Conservation (phyloP, 768 basidiomycete genomes). For the Russula olivacea region DNA sequence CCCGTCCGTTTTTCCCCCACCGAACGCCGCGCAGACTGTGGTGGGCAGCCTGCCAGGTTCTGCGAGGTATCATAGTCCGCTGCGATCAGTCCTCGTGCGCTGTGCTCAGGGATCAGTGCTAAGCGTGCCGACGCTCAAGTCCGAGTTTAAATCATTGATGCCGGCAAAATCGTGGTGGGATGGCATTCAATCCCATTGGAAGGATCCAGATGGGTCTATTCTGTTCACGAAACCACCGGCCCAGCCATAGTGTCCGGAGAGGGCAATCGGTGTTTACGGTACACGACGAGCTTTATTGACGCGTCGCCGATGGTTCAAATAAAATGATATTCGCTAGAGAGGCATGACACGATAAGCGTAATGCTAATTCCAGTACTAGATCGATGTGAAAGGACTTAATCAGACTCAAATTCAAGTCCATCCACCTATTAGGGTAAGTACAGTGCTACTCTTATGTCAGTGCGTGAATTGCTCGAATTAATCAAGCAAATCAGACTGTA, state of each 20-base stretch:
- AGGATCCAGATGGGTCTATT: slow-evolving; percentile 10
- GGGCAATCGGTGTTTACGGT: background rate
- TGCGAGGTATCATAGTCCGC: slow-evolving; percentile 39
- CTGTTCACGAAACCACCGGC: slow-evolving; percentile 2
- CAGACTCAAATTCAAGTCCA: background rate
- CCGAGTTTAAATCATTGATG: slow-evolving; percentile 52
- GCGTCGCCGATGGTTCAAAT: too few relatives aligned
- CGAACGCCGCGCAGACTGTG: slow-evolving; percentile 6
- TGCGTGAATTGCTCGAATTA: too few relatives aligned
- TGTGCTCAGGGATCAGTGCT: slow-evolving; percentile 52
- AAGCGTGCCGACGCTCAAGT: slow-evolving; percentile 51
- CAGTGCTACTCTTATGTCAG: background rate
- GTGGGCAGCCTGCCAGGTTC: slow-evolving; percentile 35
- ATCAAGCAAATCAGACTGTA: too few relatives aligned
- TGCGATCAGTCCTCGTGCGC: slow-evolving; percentile 43
- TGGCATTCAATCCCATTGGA: slow-evolving; percentile 38
- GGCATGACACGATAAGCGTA: too few relatives aligned
- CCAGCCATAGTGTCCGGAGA: background rate
- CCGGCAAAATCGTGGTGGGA: slow-evolving; percentile 74
- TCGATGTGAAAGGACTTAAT: too few relatives aligned
- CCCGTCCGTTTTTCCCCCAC: background rate
- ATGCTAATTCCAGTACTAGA: too few relatives aligned
- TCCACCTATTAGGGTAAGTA: background rate
- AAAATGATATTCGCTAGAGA: background rate
- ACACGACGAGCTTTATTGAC: background rate